Conservation (phyloP, 768 basidiomycete genomes). For the Cystofilobasidium bisporidii region DNA sequence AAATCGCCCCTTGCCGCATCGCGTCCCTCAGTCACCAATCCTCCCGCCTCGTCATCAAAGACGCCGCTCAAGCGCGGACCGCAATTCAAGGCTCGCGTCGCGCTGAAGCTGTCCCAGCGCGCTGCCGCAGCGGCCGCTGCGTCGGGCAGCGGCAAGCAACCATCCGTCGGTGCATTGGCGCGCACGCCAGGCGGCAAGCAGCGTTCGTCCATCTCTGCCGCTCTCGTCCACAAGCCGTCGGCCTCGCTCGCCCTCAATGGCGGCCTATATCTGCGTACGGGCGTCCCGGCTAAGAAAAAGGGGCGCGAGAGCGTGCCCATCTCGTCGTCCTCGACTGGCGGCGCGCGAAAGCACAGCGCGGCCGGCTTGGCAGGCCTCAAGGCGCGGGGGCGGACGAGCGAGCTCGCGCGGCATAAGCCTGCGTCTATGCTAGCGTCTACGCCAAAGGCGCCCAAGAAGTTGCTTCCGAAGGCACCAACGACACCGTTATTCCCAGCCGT, state of each 20-base stretch:
- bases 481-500: slow-evolving; percentile 5
- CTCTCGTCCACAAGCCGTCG: background rate
- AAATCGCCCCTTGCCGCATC: background rate
- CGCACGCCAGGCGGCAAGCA: background rate
- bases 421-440: background rate
- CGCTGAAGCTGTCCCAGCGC: background rate
- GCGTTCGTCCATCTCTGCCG: background rate
- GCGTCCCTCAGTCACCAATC: background rate
- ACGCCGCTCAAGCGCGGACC: slow-evolving; percentile 6
- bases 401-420: background rate
- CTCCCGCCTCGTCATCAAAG: background rate
- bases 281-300: background rate
- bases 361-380: background rate
- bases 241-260: background rate
- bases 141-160: background rate
- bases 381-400: background rate
- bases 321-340: background rate
- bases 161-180: background rate
- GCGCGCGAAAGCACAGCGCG: background rate
- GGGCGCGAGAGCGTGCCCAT: background rate
- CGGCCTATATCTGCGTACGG: background rate
- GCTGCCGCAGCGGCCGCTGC: no score
- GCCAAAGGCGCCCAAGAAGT: slow-evolving; percentile 5
- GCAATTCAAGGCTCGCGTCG: slow-evolving; percentile 7
- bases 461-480: background rate